Evolutionary conservation across 768 basidiomycete species (phyloP).

Genomic region (Gelatoporia subvermispora): DNA sequence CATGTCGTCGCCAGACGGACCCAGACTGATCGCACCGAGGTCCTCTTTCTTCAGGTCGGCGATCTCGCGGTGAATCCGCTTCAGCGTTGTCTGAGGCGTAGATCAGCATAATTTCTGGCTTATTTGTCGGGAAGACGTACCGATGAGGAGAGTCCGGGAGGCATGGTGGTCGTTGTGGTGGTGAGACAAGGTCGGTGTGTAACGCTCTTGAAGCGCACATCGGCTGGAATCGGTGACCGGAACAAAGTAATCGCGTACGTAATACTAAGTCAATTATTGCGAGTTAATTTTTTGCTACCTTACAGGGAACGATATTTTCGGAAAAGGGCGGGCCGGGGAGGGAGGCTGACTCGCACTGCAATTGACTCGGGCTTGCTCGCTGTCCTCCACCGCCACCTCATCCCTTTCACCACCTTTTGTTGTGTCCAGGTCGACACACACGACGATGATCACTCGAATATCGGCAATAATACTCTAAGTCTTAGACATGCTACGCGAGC

Average conservation of each 20-base stretch:
- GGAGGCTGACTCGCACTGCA: neutral
- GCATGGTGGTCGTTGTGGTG: constrained; percentile 6
- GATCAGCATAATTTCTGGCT: neutral
- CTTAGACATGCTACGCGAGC: constrained; percentile 41
- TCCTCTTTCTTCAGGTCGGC: constrained; percentile 80
- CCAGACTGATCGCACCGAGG: constrained; percentile 64
- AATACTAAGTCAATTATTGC: too few species aligned
- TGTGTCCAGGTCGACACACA: neutral
- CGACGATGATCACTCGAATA: constrained; percentile 58
- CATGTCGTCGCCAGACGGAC: constrained; percentile 59
- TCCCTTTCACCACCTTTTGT: neutral
- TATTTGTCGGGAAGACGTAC: neutral
- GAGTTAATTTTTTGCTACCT: too few species aligned
- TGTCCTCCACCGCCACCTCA: too few species aligned
- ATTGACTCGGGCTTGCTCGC: neutral
- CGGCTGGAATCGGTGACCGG: too few species aligned
- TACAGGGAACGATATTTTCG: neutral
- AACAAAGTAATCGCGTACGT: too few species aligned
- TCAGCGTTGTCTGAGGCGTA: constrained; percentile 54
- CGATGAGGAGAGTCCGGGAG: constrained; percentile 10
- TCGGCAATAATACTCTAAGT: constrained; percentile 14
- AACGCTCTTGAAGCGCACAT: neutral
- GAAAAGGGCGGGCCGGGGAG: neutral
- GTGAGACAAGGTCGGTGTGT: neutral
- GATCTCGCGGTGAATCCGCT: constrained; percentile 81